These are phyloP conservation scores for Euclidium syriacum DNA, from an alignment of 345 rosid species.

Conservation along the genomic window DNA sequence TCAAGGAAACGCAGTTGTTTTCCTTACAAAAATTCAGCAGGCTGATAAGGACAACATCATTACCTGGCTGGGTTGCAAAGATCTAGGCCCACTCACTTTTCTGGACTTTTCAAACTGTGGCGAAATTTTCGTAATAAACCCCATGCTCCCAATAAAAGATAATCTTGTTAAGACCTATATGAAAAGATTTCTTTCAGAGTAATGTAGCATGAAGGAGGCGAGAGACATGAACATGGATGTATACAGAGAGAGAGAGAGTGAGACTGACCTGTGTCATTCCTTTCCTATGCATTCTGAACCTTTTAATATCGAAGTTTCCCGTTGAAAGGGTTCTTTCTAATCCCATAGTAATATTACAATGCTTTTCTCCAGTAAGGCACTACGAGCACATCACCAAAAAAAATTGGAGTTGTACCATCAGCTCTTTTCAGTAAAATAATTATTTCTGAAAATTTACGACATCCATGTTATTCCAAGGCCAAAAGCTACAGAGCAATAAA, in stretches of 20 bases:
- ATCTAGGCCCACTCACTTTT: slow-evolving; percentile 99
- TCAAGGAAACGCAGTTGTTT: slow-evolving; percentile 3
- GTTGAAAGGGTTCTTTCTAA: slow-evolving; percentile 91
- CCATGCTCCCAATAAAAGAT: slow-evolving; percentile 76
- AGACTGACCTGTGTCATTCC: slow-evolving; percentile 86
- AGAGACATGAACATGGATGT: slow-evolving; percentile 1
- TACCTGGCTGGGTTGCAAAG: slow-evolving; percentile 98
- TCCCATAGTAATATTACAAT: slow-evolving; percentile 41
- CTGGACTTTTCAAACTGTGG: slow-evolving; percentile 97
- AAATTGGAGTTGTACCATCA: neutral
- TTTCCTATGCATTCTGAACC: slow-evolving; percentile 94
- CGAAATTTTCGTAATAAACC: slow-evolving; percentile 66
- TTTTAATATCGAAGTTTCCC: slow-evolving; percentile 84
- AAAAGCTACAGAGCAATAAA: neutral
- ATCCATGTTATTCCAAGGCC: slow-evolving; percentile 5
- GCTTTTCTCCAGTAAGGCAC: slow-evolving; percentile 37
- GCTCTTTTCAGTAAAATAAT: neutral
- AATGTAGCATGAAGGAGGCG: slow-evolving; percentile 3
- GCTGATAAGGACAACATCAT: slow-evolving; percentile 15
- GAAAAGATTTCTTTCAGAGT: slow-evolving; percentile 22
- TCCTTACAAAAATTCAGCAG: neutral
- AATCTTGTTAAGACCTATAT: slow-evolving; percentile 71
- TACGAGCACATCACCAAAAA: slow-evolving; percentile 19
- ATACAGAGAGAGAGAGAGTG: neutral
- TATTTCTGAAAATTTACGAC: neutral